Base-by-base conservation (phyloP, 169 alveolate species). In the Amoebophrya sp. region DNA sequence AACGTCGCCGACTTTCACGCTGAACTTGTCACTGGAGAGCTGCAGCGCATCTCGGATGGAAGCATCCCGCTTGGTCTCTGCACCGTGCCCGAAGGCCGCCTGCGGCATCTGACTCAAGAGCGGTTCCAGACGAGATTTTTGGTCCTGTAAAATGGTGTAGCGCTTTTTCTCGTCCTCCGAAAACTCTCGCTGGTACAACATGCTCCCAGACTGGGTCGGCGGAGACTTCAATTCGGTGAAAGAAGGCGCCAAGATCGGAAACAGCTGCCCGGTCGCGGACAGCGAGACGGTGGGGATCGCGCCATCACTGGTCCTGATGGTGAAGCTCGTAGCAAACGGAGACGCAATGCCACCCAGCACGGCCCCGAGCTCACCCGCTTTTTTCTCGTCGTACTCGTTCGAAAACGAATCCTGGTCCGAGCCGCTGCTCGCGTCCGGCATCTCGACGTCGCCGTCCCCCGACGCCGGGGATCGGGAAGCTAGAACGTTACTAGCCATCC, bases 11-110 rank as follows among this genome's bases (percentile, higher is more conserved):
- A 66, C 83, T 3, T 66, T 66, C 83, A 66, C 83, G 12, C 32
- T 25, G 32, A 66, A 66, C 83, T 66, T 66, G 35, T 66, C 83
- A 25, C 35, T 25, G 7, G 83, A 25, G 10, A 66, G 83, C 32
- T 66, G 83, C 83, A 66, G 83, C 83, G 83, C 83, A 66, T 66
- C 83, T 25, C 83, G 83, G 35, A 66, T 25, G 10, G 83, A 7
- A 2, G 38, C 18, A 25, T 66, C 83, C 83, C 83, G 83, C 83
- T 66, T 66, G 12, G 83, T 66, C 83, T 66, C 83, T 66, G 29
- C 35, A n/a, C 83, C 83, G 83, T 66, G 83, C 83, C 83, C 83
- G 83, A 66, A 66, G 35, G 83, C 83, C 29, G 83, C 83, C 35
- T 66, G 29, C 18, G 83, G 83, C 83, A 66, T 66, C 83, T 66